Percentiles rank a stretch among this genome's conserved stretches.
These are phyloP conservation scores for Porphyrellus cyaneotinctus DNA, from an alignment of 768 basidiomycete species.

Conservation along the genomic window DNA sequence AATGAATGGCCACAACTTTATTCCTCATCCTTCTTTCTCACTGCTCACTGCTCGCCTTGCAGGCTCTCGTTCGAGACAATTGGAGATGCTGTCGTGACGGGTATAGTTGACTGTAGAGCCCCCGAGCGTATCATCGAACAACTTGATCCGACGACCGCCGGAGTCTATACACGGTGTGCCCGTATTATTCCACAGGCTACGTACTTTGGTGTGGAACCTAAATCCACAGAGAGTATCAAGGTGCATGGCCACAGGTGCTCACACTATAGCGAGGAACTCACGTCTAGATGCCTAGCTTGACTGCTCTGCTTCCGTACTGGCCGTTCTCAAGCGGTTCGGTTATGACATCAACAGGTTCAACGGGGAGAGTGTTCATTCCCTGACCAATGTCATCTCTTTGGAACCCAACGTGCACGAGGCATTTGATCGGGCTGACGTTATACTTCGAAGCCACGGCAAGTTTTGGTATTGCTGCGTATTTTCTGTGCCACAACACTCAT, in stretches of 20 bases:
- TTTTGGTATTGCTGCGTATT: background rate
- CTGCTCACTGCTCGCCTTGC: background rate
- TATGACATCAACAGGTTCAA: background rate
- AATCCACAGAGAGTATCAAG: background rate
- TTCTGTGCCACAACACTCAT: background rate
- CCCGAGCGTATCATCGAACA: background rate
- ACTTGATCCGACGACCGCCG: background rate
- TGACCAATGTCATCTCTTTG: conserved; percentile 7
- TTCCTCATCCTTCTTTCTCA: background rate
- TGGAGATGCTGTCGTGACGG: conserved; percentile 34
- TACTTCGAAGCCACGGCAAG: conserved; percentile 8
- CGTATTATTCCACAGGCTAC: conserved; percentile 7
- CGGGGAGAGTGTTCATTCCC: conserved; percentile 6
- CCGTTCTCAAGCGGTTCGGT: conserved; percentile 4
- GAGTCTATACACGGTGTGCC: background rate
- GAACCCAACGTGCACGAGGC: background rate
- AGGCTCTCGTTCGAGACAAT: conserved; percentile 37
- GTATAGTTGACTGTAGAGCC: conserved; percentile 16
- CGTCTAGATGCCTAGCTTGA: conserved; percentile 2
- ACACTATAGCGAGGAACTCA: background rate
- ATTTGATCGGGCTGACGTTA: conserved; percentile 3
- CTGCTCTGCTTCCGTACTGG: background rate
- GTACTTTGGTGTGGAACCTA: background rate
- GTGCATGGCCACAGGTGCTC: background rate
- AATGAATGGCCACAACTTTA: background rate